Conservation (phyloP, 192 early-diverging fungal genomes). For the Gorgonomyces haynaldii region DNA sequence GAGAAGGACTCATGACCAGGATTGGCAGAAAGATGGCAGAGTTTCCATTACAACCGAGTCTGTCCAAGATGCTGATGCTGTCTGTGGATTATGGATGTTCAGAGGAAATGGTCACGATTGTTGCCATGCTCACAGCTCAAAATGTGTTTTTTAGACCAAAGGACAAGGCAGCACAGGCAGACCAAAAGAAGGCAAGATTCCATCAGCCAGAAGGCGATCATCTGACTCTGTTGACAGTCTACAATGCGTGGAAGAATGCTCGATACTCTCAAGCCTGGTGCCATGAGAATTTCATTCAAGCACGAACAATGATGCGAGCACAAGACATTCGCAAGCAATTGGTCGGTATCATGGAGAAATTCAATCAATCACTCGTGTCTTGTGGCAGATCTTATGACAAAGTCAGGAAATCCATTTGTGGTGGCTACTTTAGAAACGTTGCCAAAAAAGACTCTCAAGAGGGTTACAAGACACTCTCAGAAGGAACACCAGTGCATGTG, state of each 20-base stretch:
- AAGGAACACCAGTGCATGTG: slow-evolving; percentile 95
- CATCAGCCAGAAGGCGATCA: slow-evolving; percentile 98
- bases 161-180: slow-evolving; percentile 85
- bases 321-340: slow-evolving; percentile 96
- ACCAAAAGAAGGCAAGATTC: slow-evolving; percentile 94
- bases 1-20: slow-evolving; percentile 83
- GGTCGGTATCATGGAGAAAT: slow-evolving; percentile 80
- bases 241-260: slow-evolving; percentile 90
- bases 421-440: slow-evolving; percentile 89
- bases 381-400: slow-evolving; percentile 90
- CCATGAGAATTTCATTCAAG: slow-evolving; percentile 89
- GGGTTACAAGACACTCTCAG: slow-evolving; percentile 96
- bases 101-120: slow-evolving; percentile 75
- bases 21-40: slow-evolving; percentile 97
- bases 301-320: slow-evolving; percentile 81
- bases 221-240: slow-evolving; percentile 87
- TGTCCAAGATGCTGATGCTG: slow-evolving; percentile 88
- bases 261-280: slow-evolving; percentile 95
- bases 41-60: slow-evolving; percentile 85
- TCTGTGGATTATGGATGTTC: slow-evolving; percentile 87
- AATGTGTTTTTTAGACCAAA: slow-evolving; percentile 96
- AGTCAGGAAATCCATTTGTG: slow-evolving; percentile 78
- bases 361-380: slow-evolving; percentile 86
- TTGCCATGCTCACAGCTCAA: slow-evolving; percentile 55
- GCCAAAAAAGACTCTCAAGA: slow-evolving; percentile 99